Evolutionary conservation across 192 early-diverging fungal species (phyloP).

Genomic region (Mortierella hygrophila): DNA sequence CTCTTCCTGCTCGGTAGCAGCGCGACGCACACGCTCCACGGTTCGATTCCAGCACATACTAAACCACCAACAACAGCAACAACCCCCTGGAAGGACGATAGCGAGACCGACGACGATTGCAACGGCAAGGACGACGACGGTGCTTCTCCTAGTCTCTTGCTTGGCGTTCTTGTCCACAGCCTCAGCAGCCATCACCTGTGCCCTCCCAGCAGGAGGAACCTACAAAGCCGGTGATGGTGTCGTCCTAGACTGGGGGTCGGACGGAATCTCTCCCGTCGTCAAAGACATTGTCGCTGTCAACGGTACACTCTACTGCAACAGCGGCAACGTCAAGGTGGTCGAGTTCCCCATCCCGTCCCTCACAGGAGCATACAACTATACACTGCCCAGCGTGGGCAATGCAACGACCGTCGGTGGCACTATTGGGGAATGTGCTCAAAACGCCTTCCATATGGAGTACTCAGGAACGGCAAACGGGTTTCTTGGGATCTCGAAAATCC

Average conservation of each 20-base stretch:
- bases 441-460: conserved; percentile 48
- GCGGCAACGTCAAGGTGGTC: conserved; percentile 19
- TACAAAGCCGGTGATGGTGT: conserved; percentile 48
- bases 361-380: conserved; percentile 33
- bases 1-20: background rate
- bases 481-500: background rate
- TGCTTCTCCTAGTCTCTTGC: background rate
- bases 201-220: conserved; percentile 29
- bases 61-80: background rate
- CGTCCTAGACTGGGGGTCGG: conserved; percentile 34
- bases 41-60: background rate
- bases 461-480: conserved; percentile 18
- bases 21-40: background rate
- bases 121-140: background rate
- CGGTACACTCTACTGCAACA: conserved; percentile 35
- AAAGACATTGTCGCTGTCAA: conserved; percentile 28
- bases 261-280: conserved; percentile 19
- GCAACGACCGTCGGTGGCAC: conserved; percentile 34
- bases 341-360: conserved; percentile 24
- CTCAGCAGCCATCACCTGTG: conserved; percentile 38
- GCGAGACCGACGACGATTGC: background rate
- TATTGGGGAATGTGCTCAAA: conserved; percentile 20
- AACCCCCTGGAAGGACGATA: background rate
- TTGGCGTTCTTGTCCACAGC: background rate
- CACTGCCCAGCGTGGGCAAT: conserved; percentile 43